Evolutionary conservation across 1,284 basidiomycete species (phyloP).

Genomic region (Naganishia liquefaciens): DNA sequence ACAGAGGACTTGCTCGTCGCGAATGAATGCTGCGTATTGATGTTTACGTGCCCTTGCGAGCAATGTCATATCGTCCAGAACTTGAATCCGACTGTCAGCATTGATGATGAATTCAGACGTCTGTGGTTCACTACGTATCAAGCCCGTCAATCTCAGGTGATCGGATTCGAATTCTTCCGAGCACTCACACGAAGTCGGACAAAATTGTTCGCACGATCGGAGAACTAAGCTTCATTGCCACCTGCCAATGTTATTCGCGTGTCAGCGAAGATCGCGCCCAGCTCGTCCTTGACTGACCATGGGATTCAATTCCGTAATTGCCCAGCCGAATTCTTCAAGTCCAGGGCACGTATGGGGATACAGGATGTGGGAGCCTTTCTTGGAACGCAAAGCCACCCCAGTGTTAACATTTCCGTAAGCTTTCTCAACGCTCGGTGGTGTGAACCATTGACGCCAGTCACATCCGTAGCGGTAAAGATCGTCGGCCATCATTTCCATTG

Average conservation of each 20-base stretch:
- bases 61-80: slow-evolving; percentile 60
- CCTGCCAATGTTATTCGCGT: neutral
- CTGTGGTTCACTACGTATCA: neutral
- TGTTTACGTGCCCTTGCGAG: slow-evolving; percentile 73
- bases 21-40: slow-evolving; percentile 79
- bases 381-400: slow-evolving; percentile 44
- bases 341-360: slow-evolving; percentile 44
- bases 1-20: slow-evolving; percentile 70
- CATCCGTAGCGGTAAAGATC: slow-evolving; percentile 46
- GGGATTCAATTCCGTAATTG: slow-evolving; percentile 42
- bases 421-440: slow-evolving; percentile 39
- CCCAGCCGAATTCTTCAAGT: slow-evolving; percentile 43
- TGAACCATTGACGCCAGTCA: slow-evolving; percentile 47
- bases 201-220: slow-evolving; percentile 12
- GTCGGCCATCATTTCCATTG: slow-evolving; percentile 49
- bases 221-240: slow-evolving; percentile 13
- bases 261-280: neutral
- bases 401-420: slow-evolving; percentile 36
- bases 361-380: slow-evolving; percentile 43
- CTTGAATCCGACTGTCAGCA: slow-evolving; percentile 39
- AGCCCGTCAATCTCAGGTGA: neutral
- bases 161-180: too few relatives aligned
- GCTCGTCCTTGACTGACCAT: slow-evolving; percentile 33
- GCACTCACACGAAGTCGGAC: slow-evolving; percentile 17
- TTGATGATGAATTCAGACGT: slow-evolving; percentile 30